Evolutionary conservation across 148 eudicot genomes (phyloP).

Genomic region (Bassia scoparia): DNA sequence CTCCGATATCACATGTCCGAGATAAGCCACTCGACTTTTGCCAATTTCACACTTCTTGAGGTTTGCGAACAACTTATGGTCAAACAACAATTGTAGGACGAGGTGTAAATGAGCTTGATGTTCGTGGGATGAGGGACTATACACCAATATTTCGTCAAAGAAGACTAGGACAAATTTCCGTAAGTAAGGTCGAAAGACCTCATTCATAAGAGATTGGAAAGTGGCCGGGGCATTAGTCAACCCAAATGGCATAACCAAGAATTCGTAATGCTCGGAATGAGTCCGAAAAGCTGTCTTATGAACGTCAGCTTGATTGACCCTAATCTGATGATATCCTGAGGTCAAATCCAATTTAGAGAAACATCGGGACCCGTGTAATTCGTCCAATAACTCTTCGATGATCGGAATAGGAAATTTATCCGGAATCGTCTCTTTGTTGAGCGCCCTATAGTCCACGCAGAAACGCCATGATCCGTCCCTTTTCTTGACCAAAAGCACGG

Average conservation of each 20-base stretch:
- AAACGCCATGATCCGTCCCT: conserved; percentile 1
- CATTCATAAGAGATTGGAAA: not conserved
- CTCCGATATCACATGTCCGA: not conserved
- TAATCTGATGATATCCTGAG: not conserved
- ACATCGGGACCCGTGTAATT: not conserved
- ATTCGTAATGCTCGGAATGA: not conserved
- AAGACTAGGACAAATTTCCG: not conserved
- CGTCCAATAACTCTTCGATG: not conserved
- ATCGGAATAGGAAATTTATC: not conserved
- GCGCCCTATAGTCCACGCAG: not conserved
- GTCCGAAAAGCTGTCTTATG: not conserved
- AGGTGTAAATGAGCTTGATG: not conserved
- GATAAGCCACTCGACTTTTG: not conserved
- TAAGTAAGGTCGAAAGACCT: not conserved
- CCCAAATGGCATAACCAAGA: conserved; percentile 5
- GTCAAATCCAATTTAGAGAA: not conserved
- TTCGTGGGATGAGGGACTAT: not conserved
- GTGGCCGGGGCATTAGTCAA: not conserved
- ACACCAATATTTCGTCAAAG: conserved; percentile 4
- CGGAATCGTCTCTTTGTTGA: not conserved
- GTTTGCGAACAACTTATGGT: not conserved
- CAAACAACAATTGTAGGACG: not conserved
- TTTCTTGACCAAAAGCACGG: not conserved
- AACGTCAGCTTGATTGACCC: not conserved
- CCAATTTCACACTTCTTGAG: not conserved